Percentiles rank a stretch among this genome's conserved stretches.
Evolutionary conservation across 1,139 yeast species (phyloP).

Genomic region (Pichia sp.): DNA sequence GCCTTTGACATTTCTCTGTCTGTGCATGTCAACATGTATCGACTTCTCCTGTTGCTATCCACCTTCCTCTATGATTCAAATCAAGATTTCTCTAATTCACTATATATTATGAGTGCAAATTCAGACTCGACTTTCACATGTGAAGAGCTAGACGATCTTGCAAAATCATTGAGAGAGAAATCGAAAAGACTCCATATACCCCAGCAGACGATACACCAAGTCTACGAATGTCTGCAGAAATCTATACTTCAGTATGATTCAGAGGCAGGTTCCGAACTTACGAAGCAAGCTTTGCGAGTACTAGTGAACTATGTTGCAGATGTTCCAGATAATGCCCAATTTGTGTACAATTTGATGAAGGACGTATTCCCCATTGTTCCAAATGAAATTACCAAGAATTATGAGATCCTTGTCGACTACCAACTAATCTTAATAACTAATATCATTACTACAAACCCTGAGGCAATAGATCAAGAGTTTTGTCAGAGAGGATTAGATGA

Average conservation of each 20-base stretch:
- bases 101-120: too few relatives aligned
- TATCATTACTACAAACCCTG: conserved; percentile 7
- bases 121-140: neutral
- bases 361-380: conserved; percentile 1
- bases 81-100: too few relatives aligned
- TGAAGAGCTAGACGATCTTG: conserved; percentile 6
- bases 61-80: too few relatives aligned
- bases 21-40: too few relatives aligned
- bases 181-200: conserved; percentile 4
- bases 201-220: conserved; percentile 2
- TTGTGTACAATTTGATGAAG: conserved; percentile 1
- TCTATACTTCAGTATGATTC: neutral
- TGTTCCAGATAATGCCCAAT: conserved; percentile 9
- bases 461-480: neutral
- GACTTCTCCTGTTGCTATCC: too few relatives aligned
- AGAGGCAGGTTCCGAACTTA: neutral
- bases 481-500: conserved; percentile 1
- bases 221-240: conserved; percentile 3
- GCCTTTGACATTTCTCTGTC: too few relatives aligned
- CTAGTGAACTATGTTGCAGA: conserved; percentile 23
- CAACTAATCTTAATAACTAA: conserved; percentile 11
- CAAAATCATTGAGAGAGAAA: conserved; percentile 8
- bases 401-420: conserved; percentile 1
- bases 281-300: conserved; percentile 6
- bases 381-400: neutral